A percentile compares a stretch with the other conserved stretches of the same genome.
phyloP scores from a whole-genome alignment of 2,329 filamentous ascomycete species.

The Aureobasidium sp. region DNA sequence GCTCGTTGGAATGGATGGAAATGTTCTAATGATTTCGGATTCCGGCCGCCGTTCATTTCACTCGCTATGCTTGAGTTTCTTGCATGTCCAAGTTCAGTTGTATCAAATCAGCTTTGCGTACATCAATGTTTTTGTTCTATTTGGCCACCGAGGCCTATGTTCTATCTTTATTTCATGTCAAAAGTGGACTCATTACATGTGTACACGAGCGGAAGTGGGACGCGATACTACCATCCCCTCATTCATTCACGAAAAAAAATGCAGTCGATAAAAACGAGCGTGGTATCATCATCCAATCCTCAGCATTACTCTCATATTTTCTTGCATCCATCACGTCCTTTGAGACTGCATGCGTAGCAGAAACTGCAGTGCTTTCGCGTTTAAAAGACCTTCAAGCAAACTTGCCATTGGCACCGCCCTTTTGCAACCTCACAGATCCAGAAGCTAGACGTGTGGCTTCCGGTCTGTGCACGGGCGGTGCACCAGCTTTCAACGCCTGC shows the following conservation, averaged over 20 bases:
- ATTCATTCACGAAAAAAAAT: neutral
- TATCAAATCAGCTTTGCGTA: too few species aligned
- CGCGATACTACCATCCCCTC: neutral
- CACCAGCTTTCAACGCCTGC: neutral
- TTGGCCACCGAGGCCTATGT: neutral
- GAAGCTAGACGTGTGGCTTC: constrained; percentile 1
- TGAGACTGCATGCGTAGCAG: neutral
- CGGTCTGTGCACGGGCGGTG: neutral
- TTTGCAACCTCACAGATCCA: neutral
- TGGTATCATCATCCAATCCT: constrained; percentile 11
- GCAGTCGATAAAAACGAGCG: neutral
- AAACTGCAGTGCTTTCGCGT: too few species aligned
- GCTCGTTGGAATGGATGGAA: too few species aligned
- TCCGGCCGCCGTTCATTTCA: too few species aligned
- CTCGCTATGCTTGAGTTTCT: too few species aligned
- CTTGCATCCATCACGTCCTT: neutral
- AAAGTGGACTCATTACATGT: neutral
- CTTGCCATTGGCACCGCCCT: constrained; percentile 12
- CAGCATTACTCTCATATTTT: too few species aligned
- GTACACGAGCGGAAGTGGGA: neutral
- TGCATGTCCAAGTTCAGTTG: neutral
- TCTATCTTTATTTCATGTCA: neutral
- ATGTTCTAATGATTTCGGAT: too few species aligned
- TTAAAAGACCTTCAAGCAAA: too few species aligned
- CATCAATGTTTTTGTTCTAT: neutral